Evolutionary conservation across 192 early-diverging fungal genomes (phyloP).

Genomic region (Hyaloraphidium curvatum): DNA sequence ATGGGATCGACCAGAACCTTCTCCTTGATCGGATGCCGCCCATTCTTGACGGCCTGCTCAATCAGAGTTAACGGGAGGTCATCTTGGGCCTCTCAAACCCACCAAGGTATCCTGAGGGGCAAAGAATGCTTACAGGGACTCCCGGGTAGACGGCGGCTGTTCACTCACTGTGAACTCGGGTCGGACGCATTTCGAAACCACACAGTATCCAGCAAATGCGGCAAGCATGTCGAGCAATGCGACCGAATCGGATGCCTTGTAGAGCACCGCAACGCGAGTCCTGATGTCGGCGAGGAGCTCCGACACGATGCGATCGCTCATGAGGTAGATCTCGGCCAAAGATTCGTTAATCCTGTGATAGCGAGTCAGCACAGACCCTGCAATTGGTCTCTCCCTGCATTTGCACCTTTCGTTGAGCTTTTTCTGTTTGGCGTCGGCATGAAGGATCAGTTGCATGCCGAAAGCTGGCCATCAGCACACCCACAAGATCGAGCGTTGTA

Average conservation of each 20-base stretch:
- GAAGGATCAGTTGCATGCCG: neutral
- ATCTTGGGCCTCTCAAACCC: slow-evolving; percentile 63
- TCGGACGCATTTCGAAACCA: slow-evolving; percentile 26
- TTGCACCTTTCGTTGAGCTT: too few relatives aligned
- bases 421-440: slow-evolving; percentile 16
- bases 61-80: too few relatives aligned
- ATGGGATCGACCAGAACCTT: slow-evolving; percentile 19
- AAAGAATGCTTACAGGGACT: neutral
- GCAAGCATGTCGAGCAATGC: slow-evolving; percentile 57
- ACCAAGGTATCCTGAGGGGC: slow-evolving; percentile 13
- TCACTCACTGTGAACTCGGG: slow-evolving; percentile 2
- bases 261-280: slow-evolving; percentile 36
- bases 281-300: slow-evolving; percentile 33
- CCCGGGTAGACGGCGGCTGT: neutral
- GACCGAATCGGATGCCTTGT: slow-evolving; percentile 52
- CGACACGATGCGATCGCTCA: slow-evolving; percentile 47
- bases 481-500: slow-evolving; percentile 58
- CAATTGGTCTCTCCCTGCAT: too few relatives aligned
- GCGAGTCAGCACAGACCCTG: too few relatives aligned
- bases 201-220: slow-evolving; percentile 51
- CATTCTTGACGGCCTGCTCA: slow-evolving; percentile 53
- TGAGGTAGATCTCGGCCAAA: slow-evolving; percentile 58
- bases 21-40: slow-evolving; percentile 60
- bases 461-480: neutral
- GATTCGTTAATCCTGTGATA: slow-evolving; percentile 65